Evolutionary conservation across 371 early-diverging fungal species (phyloP), one percentile per base, ranked within the genome.

Genomic region (Blakeslea trispora): DNA sequence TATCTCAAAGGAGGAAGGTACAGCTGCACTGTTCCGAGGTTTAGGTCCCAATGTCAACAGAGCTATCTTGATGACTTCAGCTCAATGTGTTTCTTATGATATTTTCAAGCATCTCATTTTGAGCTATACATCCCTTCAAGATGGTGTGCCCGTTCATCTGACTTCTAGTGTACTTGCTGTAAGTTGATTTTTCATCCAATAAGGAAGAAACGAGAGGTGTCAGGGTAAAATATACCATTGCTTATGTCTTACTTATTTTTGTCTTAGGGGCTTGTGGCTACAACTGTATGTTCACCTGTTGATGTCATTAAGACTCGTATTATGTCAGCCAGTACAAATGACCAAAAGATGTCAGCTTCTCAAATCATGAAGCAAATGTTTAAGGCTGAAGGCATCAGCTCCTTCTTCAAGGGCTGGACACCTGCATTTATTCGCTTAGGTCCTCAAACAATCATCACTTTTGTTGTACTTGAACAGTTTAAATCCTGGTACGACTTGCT

Each of bases 271-370:
- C 77, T 96, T 18, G 87, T 94, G 13, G 92, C 95, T 5, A 96
- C 96, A 0, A 95, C 96, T 3, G 85, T 85, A 0, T 90, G 89
- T 43, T 87, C 91, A 7, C 93, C 94, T 17, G 72, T 92, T 39
- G 96, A 96, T 73, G 95, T 96, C 13, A 80, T 93, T 46, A 96
- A 96, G 72, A 94, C 94, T 0, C 85, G 95, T 23, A 82, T 93
- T 43, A 94, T 96, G 95, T 88, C 85, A 62, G 78, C 80, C n/a
- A 59, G 61, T 37, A 50, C 65, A 34, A 41, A 47, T 32, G 68
- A 64, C 41, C 47, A 55, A 34, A 53, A 64, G 57, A 53, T 70
- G 57, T 54, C 74, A 13, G 59, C 83, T 23, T 45, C 74, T 5
- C 71, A 74, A 34, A 85, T 87, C 17, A 72, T 86, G 67, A 62